Base-by-base conservation (phyloP, 129 eudicot species). In the Ambrosia artemisiifolia region DNA sequence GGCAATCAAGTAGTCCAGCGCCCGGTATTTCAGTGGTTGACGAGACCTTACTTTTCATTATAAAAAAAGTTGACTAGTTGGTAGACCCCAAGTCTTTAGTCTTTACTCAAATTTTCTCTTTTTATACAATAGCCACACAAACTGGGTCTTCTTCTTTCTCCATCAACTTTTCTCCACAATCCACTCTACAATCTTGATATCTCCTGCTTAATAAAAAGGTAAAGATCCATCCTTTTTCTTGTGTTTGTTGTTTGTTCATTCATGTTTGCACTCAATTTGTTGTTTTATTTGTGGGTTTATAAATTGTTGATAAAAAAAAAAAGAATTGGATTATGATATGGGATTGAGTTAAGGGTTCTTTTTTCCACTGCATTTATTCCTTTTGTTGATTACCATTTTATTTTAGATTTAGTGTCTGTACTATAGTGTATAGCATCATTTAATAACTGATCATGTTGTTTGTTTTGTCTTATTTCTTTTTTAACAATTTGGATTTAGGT, bases 271-370 rank as follows among this genome's bases (percentile, higher is more conserved):
- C 65, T 60, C 18, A 40, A 5, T 60, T 60, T 60, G 42, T 60
- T 3, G 19, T 6, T 13, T 60, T 60, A 38, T 60, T 60, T 9
- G 19, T 60, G 65, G 38, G 65, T 30, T 32, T 30, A 5, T 13
- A 60, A 14, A 30, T 30, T 30, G 0, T 60, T 30, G 42, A 60
- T 24, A 9, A 6, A 38, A 38, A 1, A 24, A 24, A 24, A 24
- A 24, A 24, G 28, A 24, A 24, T 24, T 24, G 28, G 28, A 24
- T 24, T 24, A 24, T 7, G 60, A 54, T 55, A 56, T 72, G 3
- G 6, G 35, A 60, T 18, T 4, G 54, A 61, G 7, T 30, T 75
- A 42, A 74, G 80, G 80, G 74, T 75, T 67, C 17, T 3, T 9
- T 5, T 38, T 38, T 7, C 43, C 9, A 38, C 10, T 24, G 1